Evolutionary conservation across 352 stramenopile genomes (phyloP).

Genomic region (Thraustochytrium sp.): DNA sequence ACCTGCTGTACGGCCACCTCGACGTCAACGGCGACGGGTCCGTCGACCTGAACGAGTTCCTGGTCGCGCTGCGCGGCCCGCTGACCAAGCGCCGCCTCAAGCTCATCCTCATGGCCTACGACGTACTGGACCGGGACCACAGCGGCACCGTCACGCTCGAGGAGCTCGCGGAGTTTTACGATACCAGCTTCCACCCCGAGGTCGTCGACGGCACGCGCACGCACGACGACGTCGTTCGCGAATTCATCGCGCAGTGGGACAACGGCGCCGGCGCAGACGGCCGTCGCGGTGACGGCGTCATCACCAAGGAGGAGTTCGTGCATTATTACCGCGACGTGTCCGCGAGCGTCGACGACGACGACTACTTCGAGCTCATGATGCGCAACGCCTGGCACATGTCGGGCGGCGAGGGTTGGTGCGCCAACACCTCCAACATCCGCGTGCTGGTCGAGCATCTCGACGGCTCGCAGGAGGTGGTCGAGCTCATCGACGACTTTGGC

Average conservation of each 20-base stretch:
- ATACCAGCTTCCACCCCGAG: constrained; percentile 66
- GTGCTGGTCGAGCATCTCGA: constrained; percentile 74
- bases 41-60: constrained; percentile 51
- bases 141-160: constrained; percentile 59
- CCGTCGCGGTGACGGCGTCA: constrained; percentile 48
- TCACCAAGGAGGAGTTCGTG: constrained; percentile 57
- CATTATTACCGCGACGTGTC: constrained; percentile 80
- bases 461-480: constrained; percentile 59
- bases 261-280: constrained; percentile 29
- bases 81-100: constrained; percentile 65
- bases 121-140: constrained; percentile 68
- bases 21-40: constrained; percentile 51
- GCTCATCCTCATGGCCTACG: constrained; percentile 74
- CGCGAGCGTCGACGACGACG: constrained; percentile 74
- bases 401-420: constrained; percentile 65
- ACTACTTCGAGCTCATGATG: constrained; percentile 83
- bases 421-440: constrained; percentile 74
- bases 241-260: constrained; percentile 55
- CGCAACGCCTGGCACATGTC: constrained; percentile 65
- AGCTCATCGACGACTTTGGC: constrained; percentile 65
- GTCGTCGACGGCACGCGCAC: constrained; percentile 61
- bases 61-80: constrained; percentile 52
- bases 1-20: constrained; percentile 58
- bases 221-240: constrained; percentile 27
- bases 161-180: constrained; percentile 64